Conservation (phyloP, 2,329 filamentous ascomycete species). For the Fusarium brevicatenulatum region DNA sequence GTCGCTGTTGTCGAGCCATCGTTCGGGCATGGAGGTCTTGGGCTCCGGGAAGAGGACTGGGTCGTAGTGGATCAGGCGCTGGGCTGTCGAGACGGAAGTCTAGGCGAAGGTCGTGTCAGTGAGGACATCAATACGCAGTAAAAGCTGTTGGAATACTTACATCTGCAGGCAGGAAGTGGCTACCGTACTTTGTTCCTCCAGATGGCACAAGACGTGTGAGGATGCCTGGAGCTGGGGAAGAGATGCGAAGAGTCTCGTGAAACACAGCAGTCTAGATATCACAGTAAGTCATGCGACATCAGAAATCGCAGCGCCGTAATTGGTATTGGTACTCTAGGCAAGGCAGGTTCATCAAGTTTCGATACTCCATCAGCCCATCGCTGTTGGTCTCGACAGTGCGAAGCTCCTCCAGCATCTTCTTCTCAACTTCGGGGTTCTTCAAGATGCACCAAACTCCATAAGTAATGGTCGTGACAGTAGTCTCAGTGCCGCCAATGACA, state of each 20-base stretch:
- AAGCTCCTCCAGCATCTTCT: neutral
- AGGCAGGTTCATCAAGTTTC: neutral
- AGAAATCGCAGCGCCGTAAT: no score
- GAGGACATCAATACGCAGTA: fast-evolving
- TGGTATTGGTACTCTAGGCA: no score
- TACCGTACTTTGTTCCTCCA: neutral
- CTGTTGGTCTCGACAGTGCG: neutral
- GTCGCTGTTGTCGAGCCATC: neutral
- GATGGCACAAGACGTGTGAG: neutral
- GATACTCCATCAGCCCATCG: neutral
- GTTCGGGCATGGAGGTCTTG: neutral
- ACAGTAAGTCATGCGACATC: neutral
- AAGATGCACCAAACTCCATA: neutral
- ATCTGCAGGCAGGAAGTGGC: neutral
- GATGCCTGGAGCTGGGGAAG: neutral
- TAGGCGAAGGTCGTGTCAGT: neutral
- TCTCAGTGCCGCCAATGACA: neutral
- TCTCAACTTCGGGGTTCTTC: neutral
- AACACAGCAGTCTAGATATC: neutral
- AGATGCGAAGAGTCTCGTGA: neutral
- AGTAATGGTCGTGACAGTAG: neutral
- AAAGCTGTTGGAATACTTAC: fast-evolving
- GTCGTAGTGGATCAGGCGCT: neutral
- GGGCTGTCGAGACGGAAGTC: neutral
- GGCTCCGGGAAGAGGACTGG: neutral